Evolutionary conservation across 2,329 filamentous ascomycete species (phyloP).

Genomic region (Claviceps fusiformis): DNA sequence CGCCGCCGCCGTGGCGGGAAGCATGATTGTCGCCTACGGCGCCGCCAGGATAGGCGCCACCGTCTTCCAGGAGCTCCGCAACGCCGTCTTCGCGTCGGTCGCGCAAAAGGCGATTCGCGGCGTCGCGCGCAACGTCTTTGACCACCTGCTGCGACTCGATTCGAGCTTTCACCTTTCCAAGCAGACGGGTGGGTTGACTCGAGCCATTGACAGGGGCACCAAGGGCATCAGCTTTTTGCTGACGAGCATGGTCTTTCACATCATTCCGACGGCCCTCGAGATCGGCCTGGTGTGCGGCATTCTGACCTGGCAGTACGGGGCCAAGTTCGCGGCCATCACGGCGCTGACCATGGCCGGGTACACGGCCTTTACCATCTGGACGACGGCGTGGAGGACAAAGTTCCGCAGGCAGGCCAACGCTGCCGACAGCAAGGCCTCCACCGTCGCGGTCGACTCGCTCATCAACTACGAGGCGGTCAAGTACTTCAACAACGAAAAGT

Average conservation of each 20-base stretch:
- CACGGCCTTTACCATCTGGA: slow-evolving; percentile 91
- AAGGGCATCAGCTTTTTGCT: slow-evolving; percentile 97
- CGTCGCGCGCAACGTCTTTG: slow-evolving; percentile 85
- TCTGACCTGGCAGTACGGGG: slow-evolving; percentile 88
- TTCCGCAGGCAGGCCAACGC: slow-evolving; percentile 92
- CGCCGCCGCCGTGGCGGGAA: slow-evolving; percentile 75
- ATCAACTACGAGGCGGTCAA: slow-evolving; percentile 99
- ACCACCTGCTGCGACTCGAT: slow-evolving; percentile 77
- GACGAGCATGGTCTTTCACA: slow-evolving; percentile 97
- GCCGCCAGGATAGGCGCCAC: slow-evolving; percentile 78
- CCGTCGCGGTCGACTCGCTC: slow-evolving; percentile 86
- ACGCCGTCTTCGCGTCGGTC: slow-evolving; percentile 92
- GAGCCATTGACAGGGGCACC: slow-evolving; percentile 90
- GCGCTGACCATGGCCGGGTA: slow-evolving; percentile 85
- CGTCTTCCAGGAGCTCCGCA: slow-evolving; percentile 83
- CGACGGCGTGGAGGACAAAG: slow-evolving; percentile 92
- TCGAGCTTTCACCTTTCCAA: slow-evolving; percentile 87
- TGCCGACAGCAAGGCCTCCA: slow-evolving; percentile 89
- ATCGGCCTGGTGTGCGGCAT: slow-evolving; percentile 95
- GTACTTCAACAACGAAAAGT: slow-evolving; percentile 98
- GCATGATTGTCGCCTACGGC: slow-evolving; percentile 89
- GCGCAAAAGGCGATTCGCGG: slow-evolving; percentile 90
- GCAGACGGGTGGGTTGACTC: slow-evolving; percentile 85
- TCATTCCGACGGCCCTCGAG: slow-evolving; percentile 84
- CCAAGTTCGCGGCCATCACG: slow-evolving; percentile 83